Evolutionary conservation across 345 rosid species (phyloP).

Genomic region (Syzygium aromaticum): DNA sequence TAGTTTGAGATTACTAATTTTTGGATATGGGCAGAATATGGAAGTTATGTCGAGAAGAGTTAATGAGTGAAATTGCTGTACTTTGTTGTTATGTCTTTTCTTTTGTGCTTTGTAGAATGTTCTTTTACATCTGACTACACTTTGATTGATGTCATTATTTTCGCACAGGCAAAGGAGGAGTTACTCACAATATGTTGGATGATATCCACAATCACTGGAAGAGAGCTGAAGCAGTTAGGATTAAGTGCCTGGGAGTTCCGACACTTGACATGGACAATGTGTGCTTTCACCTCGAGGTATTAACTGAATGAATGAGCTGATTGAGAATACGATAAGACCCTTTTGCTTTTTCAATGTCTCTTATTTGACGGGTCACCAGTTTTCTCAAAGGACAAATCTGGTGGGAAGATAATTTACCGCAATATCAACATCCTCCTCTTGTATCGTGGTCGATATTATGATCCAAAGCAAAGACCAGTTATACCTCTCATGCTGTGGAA

Average conservation of each 20-base stretch:
- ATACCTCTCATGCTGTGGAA: slow-evolving; percentile 91
- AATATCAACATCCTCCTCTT: slow-evolving; percentile 61
- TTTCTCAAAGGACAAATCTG: slow-evolving; percentile 66
- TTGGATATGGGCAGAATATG: background rate
- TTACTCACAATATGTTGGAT: slow-evolving; percentile 90
- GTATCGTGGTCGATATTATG: slow-evolving; percentile 71
- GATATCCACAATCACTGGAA: slow-evolving; percentile 93
- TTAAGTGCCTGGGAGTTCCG: slow-evolving; percentile 88
- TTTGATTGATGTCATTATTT: background rate
- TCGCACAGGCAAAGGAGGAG: slow-evolving; percentile 64
- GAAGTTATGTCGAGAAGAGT: background rate
- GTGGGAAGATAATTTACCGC: slow-evolving; percentile 59
- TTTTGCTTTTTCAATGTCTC: background rate
- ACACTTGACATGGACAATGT: slow-evolving; percentile 90
- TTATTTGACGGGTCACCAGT: slow-evolving; percentile 22
- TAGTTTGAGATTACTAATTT: background rate
- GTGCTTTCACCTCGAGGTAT: slow-evolving; percentile 81
- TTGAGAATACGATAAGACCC: background rate
- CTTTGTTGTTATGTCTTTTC: background rate
- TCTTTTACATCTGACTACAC: background rate
- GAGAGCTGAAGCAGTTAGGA: slow-evolving; percentile 83
- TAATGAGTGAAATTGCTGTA: background rate
- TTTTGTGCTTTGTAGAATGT: background rate
- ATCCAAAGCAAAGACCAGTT: slow-evolving; percentile 51
- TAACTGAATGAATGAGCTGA: background rate